These are phyloP conservation scores for Neohortaea acidophila DNA, from an alignment of 495 filamentous ascomycete genomes.

Conservation along the genomic window DNA sequence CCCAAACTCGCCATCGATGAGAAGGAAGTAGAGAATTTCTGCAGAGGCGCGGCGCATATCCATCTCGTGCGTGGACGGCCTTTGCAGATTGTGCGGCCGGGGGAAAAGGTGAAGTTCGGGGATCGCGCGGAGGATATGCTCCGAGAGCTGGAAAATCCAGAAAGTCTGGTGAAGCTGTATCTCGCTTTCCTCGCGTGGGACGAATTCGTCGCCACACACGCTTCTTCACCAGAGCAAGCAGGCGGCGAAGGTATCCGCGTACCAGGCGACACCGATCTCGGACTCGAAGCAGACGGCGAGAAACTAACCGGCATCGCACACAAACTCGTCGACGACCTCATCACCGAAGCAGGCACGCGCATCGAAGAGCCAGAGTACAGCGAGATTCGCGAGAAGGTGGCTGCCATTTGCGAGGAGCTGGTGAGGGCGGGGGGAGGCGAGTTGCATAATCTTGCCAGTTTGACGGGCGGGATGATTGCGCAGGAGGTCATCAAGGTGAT, in stretches of 20 bases:
- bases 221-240: conserved; percentile 2
- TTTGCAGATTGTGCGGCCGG: conserved; percentile 31
- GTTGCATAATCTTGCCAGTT: conserved; percentile 83
- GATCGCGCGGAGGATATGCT: conserved; percentile 19
- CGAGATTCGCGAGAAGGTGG: conserved; percentile 30
- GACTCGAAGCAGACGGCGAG: conserved; percentile 20
- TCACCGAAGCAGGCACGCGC: conserved; percentile 33
- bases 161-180: conserved; percentile 62
- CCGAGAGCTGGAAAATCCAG: conserved; percentile 26
- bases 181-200: conserved; percentile 58
- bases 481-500: conserved; percentile 95
- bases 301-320: conserved; percentile 24
- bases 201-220: conserved; percentile 30
- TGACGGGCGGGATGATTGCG: conserved; percentile 81
- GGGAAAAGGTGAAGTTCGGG: conserved; percentile 16
- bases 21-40: conserved; percentile 80
- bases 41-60: conserved; percentile 88
- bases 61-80: conserved; percentile 60
- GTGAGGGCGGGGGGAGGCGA: conserved; percentile 69
- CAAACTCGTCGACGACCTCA: conserved; percentile 32
- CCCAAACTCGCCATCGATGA: conserved; percentile 37
- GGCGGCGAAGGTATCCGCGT: conserved; percentile 15
- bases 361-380: conserved; percentile 31
- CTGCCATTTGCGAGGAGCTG: conserved; percentile 22
- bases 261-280: conserved; percentile 15